Conservation (phyloP, 352 stramenopile genomes). For the Stramenopiles sp. region DNA sequence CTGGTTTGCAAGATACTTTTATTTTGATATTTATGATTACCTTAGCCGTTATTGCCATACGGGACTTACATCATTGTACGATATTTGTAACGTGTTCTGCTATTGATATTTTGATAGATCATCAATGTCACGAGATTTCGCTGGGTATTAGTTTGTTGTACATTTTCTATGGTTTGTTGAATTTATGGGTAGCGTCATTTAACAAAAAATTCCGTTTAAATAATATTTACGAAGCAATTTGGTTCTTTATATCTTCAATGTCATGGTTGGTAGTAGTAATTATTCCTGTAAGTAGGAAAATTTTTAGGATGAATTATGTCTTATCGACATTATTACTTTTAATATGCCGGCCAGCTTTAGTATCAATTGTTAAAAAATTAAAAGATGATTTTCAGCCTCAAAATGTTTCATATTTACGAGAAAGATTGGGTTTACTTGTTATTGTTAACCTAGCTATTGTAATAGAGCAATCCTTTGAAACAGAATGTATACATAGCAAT, state of each 20-base stretch:
- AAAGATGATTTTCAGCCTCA: background rate
- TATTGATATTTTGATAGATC: background rate
- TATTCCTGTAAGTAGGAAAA: background rate
- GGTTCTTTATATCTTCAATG: background rate
- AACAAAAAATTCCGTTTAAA: background rate
- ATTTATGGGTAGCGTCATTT: background rate
- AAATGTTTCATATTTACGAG: constrained; percentile 3
- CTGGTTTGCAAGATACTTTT: background rate
- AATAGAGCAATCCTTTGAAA: background rate
- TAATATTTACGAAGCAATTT: background rate
- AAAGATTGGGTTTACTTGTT: background rate
- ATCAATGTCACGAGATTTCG: background rate
- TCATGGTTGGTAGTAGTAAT: background rate
- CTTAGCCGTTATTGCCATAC: background rate
- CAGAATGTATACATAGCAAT: background rate
- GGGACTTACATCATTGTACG: background rate
- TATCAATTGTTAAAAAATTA: background rate
- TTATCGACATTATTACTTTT: background rate
- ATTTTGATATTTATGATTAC: background rate
- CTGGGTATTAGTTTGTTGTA: background rate
- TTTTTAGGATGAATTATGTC: background rate
- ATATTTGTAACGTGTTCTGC: background rate
- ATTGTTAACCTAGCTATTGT: background rate
- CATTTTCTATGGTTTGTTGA: background rate
- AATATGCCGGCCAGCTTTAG: background rate